Percentiles rank a stretch among this genome's conserved stretches.
Evolutionary conservation across 176 grass and related monocot genomes (phyloP).

Genomic region (Avena insularis): DNA sequence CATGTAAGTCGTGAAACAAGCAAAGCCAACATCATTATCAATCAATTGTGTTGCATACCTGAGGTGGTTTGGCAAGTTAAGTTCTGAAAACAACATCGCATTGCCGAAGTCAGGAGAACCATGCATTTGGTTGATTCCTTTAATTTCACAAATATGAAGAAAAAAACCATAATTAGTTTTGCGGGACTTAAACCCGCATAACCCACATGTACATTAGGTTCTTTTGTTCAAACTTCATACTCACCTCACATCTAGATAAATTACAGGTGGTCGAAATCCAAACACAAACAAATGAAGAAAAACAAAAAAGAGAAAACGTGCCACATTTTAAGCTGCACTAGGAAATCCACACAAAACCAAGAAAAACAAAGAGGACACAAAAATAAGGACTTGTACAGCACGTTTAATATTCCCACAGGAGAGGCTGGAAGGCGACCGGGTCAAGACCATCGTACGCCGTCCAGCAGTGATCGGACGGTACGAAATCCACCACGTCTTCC

Average conservation of each 20-base stretch:
- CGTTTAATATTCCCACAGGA: constrained; percentile 55
- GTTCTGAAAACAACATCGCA: no score
- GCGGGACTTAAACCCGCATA: no score
- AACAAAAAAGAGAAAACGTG: no score
- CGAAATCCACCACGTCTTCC: constrained; percentile 53
- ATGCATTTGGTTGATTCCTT: neutral
- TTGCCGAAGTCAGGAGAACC: neutral
- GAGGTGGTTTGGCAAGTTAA: neutral
- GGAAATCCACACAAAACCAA: neutral
- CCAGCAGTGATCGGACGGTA: constrained; percentile 46
- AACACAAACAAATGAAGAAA: neutral
- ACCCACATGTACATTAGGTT: neutral
- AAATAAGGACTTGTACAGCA: no score
- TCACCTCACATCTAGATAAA: neutral
- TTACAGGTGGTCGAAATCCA: neutral
- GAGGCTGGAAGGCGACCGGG: constrained; percentile 43
- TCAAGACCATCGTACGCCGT: constrained; percentile 44
- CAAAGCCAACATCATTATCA: neutral
- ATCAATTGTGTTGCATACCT: neutral
- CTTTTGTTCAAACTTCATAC: neutral
- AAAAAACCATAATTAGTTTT: neutral
- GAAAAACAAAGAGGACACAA: neutral
- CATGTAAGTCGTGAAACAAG: neutral
- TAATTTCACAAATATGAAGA: neutral
- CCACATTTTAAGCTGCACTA: constrained; percentile 22